Percentiles rank a stretch among this genome's conserved stretches.
Evolutionary conservation across 257 asterid species (phyloP).

Genomic region (Apocynum venetum): DNA sequence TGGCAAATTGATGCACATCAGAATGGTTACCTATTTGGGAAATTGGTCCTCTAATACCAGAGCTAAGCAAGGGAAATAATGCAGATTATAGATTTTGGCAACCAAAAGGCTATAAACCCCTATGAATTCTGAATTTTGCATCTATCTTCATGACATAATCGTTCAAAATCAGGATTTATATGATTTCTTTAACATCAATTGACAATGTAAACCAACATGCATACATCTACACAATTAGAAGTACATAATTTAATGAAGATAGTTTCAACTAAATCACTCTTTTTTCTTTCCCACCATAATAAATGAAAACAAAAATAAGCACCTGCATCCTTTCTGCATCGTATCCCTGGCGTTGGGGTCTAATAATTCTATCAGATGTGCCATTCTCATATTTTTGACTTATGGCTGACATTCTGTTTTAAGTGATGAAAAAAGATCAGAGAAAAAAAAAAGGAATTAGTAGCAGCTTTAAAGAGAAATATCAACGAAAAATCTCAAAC

Average conservation of each 20-base stretch:
- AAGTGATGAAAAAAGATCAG: not conserved
- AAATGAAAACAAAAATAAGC: conserved; percentile 8
- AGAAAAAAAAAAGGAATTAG: not conserved
- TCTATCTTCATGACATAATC: not conserved
- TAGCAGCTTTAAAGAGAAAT: conserved; percentile 9
- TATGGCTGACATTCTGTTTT: conserved; percentile 54
- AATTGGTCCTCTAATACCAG: not conserved
- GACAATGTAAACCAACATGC: not conserved
- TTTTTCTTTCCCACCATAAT: not conserved
- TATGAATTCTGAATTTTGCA: not conserved
- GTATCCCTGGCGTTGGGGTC: conserved; percentile 54
- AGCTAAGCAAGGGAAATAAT: not conserved
- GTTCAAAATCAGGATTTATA: not conserved
- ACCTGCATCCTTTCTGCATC: conserved; percentile 77
- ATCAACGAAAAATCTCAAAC: not conserved
- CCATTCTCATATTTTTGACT: conserved; percentile 54
- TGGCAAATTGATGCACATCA: not conserved
- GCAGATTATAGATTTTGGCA: not conserved
- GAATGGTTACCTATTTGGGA: not conserved
- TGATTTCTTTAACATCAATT: not conserved
- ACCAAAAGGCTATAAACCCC: not conserved
- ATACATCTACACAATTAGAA: not conserved
- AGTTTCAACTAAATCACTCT: not conserved
- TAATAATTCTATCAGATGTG: conserved; percentile 56
- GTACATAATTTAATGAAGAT: conserved; percentile 7